Evolutionary conservation across 306 rosid genomes (phyloP).

Genomic region (Casuarina cunninghamiana): DNA sequence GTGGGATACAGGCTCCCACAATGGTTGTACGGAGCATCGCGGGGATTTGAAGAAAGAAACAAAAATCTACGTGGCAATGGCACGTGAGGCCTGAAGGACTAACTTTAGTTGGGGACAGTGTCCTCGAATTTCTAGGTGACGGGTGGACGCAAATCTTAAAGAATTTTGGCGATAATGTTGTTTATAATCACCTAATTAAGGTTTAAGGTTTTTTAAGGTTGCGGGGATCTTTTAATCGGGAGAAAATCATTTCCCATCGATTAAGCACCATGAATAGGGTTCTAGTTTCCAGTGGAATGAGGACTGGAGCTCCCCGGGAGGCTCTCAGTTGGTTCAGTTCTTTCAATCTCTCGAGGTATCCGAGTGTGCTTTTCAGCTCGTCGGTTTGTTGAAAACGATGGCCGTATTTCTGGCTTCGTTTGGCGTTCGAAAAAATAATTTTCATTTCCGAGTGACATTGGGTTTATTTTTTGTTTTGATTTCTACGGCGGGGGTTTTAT

Average conservation of each 20-base stretch:
- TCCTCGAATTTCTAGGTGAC: too few species aligned
- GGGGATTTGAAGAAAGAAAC: background rate
- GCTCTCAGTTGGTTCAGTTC: slow-evolving; percentile 33
- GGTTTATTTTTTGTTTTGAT: slow-evolving; percentile 2
- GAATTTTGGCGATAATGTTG: too few species aligned
- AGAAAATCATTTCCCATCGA: background rate
- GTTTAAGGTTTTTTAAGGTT: background rate
- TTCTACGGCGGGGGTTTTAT: background rate
- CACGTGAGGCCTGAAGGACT: background rate
- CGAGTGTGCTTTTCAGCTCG: background rate
- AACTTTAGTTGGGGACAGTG: too few species aligned
- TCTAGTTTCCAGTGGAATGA: slow-evolving; percentile 33
- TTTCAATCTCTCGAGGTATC: slow-evolving; percentile 45
- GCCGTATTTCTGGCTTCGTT: background rate
- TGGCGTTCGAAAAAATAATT: background rate
- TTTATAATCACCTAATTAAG: background rate
- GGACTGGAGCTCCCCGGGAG: slow-evolving; percentile 25
- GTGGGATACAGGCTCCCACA: too few species aligned
- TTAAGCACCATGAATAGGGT: slow-evolving; percentile 43
- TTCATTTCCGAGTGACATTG: background rate
- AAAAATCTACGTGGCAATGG: background rate
- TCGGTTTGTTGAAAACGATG: slow-evolving; percentile 9
- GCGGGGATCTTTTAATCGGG: background rate
- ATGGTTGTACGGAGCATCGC: too few species aligned
- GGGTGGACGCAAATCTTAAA: too few species aligned